phyloP scores from a whole-genome alignment of 2,329 filamentous ascomycete species.

The Trichoderma brevicompactum region DNA sequence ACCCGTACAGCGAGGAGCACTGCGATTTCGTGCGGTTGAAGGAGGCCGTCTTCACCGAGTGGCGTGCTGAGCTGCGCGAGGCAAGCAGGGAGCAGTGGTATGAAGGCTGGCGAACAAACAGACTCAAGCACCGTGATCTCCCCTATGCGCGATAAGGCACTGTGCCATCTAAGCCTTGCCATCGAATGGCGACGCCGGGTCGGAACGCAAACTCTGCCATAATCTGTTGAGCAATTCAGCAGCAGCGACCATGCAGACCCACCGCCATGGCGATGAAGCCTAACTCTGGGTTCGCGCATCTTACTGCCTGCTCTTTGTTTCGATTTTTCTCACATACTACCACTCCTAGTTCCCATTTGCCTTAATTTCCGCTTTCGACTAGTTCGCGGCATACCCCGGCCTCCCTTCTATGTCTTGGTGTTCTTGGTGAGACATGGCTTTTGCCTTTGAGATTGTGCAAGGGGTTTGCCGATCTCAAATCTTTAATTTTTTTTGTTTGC shows the following conservation, averaged over 20 bases:
- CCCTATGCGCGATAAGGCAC: slow-evolving; percentile 41
- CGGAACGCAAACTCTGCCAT: slow-evolving; percentile 13
- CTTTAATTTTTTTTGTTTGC: neutral
- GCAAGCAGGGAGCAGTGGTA: slow-evolving; percentile 93
- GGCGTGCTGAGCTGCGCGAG: slow-evolving; percentile 88
- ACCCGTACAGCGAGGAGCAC: slow-evolving; percentile 87
- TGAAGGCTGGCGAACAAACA: slow-evolving; percentile 85
- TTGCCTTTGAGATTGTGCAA: neutral
- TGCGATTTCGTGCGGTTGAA: slow-evolving; percentile 93
- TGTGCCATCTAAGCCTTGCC: neutral
- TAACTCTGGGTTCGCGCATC: neutral
- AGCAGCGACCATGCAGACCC: neutral
- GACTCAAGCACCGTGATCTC: slow-evolving; percentile 61
- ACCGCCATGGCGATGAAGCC: neutral
- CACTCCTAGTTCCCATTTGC: slow-evolving; percentile 1
- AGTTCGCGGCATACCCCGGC: slow-evolving; percentile 12
- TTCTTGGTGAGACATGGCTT: neutral
- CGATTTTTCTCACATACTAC: slow-evolving; percentile 1
- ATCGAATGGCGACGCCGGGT: neutral
- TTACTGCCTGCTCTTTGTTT: slow-evolving; percentile 4
- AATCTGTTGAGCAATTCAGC: slow-evolving; percentile 17
- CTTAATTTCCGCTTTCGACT: slow-evolving; percentile 10
- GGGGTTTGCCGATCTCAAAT: neutral
- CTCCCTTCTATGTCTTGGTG: neutral
- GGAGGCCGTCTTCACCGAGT: slow-evolving; percentile 90